Conservation (phyloP, 345 rosid species). For the Murraya paniculata region DNA sequence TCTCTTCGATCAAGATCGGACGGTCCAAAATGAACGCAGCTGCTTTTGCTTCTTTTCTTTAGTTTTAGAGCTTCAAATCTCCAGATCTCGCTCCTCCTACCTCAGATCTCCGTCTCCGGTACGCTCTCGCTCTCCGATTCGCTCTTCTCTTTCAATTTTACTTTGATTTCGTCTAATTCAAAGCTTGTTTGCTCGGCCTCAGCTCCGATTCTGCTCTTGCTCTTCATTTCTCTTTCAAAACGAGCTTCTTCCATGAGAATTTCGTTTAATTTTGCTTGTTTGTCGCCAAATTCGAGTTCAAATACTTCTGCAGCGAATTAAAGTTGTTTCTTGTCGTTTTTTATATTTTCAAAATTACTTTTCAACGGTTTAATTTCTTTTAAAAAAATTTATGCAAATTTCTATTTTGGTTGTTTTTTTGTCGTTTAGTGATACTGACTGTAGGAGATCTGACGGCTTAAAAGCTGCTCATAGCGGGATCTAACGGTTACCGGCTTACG, state of each 20-base stretch:
- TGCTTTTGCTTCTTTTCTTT: conserved; percentile 22
- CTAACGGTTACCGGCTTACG: conserved; percentile 18
- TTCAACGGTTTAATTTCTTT: neutral
- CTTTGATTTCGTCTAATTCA: neutral
- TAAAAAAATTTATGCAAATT: neutral
- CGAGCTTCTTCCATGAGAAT: no score
- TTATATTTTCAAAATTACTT: neutral
- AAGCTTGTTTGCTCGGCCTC: neutral
- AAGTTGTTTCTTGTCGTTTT: conserved; percentile 22
- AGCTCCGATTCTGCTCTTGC: neutral
- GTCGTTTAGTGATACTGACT: neutral
- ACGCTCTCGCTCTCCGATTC: conserved; percentile 12
- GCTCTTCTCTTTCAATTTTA: neutral
- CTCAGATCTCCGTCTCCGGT: conserved; percentile 46
- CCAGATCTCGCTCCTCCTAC: conserved; percentile 41
- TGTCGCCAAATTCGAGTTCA: neutral
- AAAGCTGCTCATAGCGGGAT: conserved; percentile 11
- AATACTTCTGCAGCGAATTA: conserved; percentile 22
- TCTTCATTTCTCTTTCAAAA: neutral
- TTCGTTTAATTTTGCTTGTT: neutral
- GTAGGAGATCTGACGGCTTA: conserved; percentile 30
- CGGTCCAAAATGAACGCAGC: conserved; percentile 50
- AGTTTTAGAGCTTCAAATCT: conserved; percentile 37
- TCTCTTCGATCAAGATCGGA: conserved; percentile 54
- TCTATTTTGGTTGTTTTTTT: neutral